A percentile compares a stretch with the other conserved stretches of the same genome.
Conservation (phyloP, 441 rosid species). For the Gossypium laxum region DNA sequence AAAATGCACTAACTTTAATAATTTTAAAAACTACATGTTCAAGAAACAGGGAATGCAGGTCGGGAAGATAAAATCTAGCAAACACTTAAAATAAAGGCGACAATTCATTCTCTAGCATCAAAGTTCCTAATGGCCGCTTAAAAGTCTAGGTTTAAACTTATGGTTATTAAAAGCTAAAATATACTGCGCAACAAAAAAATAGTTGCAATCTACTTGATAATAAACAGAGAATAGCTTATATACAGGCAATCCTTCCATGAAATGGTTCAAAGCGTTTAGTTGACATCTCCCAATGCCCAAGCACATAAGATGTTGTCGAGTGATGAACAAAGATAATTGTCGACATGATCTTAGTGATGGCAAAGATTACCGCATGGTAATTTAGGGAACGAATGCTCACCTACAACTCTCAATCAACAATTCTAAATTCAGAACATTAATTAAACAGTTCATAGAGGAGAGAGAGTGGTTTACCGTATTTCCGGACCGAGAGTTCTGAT, state of each 20-base stretch:
- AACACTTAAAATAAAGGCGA: not conserved
- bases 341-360: not conserved
- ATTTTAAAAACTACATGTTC: not conserved
- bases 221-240: not conserved
- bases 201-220: not conserved
- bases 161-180: not conserved
- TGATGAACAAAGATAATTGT: not conserved
- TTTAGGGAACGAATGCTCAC: not conserved
- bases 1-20: not conserved
- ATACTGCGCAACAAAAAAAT: not conserved
- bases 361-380: not conserved
- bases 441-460: not conserved
- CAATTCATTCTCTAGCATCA: not conserved
- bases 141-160: not conserved
- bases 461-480: slow-evolving; percentile 30
- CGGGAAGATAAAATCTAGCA: not conserved
- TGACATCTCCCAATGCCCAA: not conserved
- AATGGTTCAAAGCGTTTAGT: not conserved
- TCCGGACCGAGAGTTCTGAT: slow-evolving; percentile 28
- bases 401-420: not conserved
- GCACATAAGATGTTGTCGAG: not conserved
- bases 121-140: not conserved
- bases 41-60: not conserved
- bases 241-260: not conserved
- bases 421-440: not conserved